A percentile compares a stretch with the other conserved stretches of the same genome.
Conservation (phyloP, 805 yeast genomes). For the Lachancea meyersii region DNA sequence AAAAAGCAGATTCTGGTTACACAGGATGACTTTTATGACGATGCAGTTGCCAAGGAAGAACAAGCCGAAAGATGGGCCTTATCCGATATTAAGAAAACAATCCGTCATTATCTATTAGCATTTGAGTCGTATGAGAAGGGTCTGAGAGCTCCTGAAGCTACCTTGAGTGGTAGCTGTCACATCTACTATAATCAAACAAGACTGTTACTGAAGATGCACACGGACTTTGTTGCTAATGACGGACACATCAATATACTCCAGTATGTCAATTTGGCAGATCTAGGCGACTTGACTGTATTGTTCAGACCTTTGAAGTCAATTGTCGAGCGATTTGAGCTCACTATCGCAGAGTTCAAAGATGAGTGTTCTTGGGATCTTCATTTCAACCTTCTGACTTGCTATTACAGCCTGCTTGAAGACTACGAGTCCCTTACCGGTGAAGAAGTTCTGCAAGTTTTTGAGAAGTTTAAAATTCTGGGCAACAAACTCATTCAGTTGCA, state of each 20-base stretch:
- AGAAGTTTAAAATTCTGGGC: slow-evolving; percentile 16
- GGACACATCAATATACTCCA: slow-evolving; percentile 29
- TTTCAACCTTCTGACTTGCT: slow-evolving; percentile 27
- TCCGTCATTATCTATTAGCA: slow-evolving; percentile 26
- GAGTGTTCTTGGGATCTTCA: slow-evolving; percentile 30
- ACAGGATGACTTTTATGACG: slow-evolving; percentile 30
- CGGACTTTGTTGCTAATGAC: slow-evolving; percentile 26
- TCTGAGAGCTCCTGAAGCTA: slow-evolving; percentile 22
- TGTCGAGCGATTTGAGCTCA: slow-evolving; percentile 20
- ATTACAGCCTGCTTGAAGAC: slow-evolving; percentile 17
- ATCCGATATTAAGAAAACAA: slow-evolving; percentile 29
- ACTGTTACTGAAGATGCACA: slow-evolving; percentile 25
- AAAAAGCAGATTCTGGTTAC: slow-evolving; percentile 11
- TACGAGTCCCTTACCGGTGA: slow-evolving; percentile 13
- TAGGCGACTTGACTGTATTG: slow-evolving; percentile 14
- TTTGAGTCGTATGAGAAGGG: slow-evolving; percentile 32
- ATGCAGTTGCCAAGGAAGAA: slow-evolving; percentile 29
- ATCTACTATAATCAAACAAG: slow-evolving; percentile 29
- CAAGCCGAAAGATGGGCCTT: slow-evolving; percentile 34
- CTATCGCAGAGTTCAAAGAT: slow-evolving; percentile 12
- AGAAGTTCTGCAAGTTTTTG: slow-evolving; percentile 14
- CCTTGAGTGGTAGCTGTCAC: slow-evolving; percentile 33
- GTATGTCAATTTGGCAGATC: slow-evolving; percentile 25
- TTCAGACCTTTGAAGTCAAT: slow-evolving; percentile 17
- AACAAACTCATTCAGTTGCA: slow-evolving; percentile 16